Evolutionary conservation across 2,329 filamentous ascomycete genomes (phyloP).

Genomic region (Coniochaeta sp.): DNA sequence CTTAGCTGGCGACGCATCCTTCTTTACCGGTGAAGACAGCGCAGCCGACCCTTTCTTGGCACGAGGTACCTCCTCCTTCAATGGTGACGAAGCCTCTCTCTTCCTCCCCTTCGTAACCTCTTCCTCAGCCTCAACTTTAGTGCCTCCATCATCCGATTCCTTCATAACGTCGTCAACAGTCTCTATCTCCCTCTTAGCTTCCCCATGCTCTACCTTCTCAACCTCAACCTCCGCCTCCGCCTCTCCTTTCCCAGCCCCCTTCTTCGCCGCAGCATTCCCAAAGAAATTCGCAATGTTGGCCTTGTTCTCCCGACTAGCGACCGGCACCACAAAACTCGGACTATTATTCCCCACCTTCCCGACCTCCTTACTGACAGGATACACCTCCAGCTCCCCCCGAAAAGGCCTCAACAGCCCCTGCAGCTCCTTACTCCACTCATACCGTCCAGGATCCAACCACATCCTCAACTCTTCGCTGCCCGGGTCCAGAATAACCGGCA

Average conservation of each 20-base stretch:
- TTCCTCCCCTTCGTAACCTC: conserved; percentile 10
- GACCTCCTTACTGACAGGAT: conserved; percentile 80
- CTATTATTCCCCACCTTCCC: conserved; percentile 93
- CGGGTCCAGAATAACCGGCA: conserved; percentile 87
- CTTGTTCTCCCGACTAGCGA: conserved; percentile 83
- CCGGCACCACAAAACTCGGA: conserved; percentile 70
- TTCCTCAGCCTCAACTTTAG: conserved; percentile 15
- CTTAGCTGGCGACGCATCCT: conserved; percentile 9
- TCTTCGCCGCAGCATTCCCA: conserved; percentile 44
- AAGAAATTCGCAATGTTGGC: conserved; percentile 94
- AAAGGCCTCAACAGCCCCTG: conserved; percentile 76
- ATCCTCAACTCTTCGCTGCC: conserved; percentile 59
- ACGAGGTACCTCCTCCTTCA: conserved; percentile 12
- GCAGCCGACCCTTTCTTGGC: conserved; percentile 15
- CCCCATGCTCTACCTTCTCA: conserved; percentile 14
- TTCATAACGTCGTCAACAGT: conserved; percentile 24
- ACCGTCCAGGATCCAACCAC: conserved; percentile 70
- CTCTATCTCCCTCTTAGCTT: conserved; percentile 19
- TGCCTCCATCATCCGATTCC: conserved; percentile 11
- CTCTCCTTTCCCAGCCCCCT: conserved; percentile 34
- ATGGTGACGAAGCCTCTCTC: conserved; percentile 9
- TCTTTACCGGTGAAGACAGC: background rate
- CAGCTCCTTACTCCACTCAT: conserved; percentile 70
- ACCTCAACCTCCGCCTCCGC: conserved; percentile 11
- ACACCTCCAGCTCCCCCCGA: conserved; percentile 70